Conservation (phyloP, 2,329 filamentous ascomycete species). For the Trichoderma sp. region DNA sequence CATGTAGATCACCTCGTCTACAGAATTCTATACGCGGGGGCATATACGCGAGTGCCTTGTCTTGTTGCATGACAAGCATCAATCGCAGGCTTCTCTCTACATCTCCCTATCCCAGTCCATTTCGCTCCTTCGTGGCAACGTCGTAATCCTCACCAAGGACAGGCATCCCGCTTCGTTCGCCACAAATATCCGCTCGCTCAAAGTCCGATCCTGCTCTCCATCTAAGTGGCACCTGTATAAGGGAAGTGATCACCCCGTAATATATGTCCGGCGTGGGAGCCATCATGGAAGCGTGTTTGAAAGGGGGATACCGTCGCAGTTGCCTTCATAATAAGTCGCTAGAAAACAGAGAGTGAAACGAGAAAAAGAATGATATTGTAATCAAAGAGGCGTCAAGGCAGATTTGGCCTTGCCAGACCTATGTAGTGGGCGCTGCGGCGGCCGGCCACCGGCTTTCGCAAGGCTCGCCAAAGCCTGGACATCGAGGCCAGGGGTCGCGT, state of each 20-base stretch:
- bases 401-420: conserved; percentile 17
- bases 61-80: not conserved
- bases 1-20: conserved; percentile 1
- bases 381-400: conserved; percentile 3
- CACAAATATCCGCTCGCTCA: not conserved
- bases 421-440: conserved; percentile 15
- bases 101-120: not conserved
- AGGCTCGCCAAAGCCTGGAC: conserved; percentile 31
- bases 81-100: not conserved
- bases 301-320: not conserved
- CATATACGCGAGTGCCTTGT: not conserved
- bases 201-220: not conserved
- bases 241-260: not conserved
- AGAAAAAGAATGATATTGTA: not conserved
- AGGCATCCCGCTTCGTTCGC: not conserved
- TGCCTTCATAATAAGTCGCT: not conserved
- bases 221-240: not conserved
- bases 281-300: not conserved
- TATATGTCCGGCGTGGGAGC: not conserved
- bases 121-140: not conserved
- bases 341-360: not conserved
- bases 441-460: conserved; percentile 1
- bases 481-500: conserved; percentile 38
- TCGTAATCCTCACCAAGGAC: not conserved
- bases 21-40: not conserved